These are phyloP conservation scores for Podaxis mareebaensis DNA, from an alignment of 768 basidiomycete species.

Conservation along the genomic window DNA sequence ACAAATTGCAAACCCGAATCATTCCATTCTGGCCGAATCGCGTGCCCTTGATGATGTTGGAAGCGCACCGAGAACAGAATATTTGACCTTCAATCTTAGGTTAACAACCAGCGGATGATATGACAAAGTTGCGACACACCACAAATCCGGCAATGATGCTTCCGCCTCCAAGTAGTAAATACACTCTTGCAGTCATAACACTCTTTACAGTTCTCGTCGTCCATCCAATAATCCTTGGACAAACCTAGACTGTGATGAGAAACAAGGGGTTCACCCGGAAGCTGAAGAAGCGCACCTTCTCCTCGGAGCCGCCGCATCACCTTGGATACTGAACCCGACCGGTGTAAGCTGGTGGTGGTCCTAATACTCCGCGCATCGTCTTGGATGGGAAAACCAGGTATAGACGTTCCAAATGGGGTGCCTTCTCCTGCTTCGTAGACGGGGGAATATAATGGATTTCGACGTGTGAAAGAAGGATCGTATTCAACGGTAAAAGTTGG, in stretches of 20 bases:
- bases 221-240: constrained; percentile 98
- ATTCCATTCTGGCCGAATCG: constrained; percentile 95
- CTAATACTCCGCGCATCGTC: constrained; percentile 89
- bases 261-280: neutral
- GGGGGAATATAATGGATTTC: constrained; percentile 50
- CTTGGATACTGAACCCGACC: constrained; percentile 85
- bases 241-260: constrained; percentile 50
- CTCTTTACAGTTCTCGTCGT: constrained; percentile 92
- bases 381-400: constrained; percentile 90
- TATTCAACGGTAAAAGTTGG: constrained; percentile 68
- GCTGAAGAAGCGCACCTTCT: constrained; percentile 56
- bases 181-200: constrained; percentile 95
- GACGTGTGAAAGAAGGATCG: constrained; percentile 58
- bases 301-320: constrained; percentile 89
- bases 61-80: constrained; percentile 96
- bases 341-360: constrained; percentile 68
- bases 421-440: constrained; percentile 57
- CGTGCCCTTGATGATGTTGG: constrained; percentile 92
- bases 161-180: constrained; percentile 92
- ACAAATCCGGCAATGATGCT: constrained; percentile 98
- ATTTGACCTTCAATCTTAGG: constrained; percentile 70
- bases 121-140: constrained; percentile 45
- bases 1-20: constrained; percentile 94
- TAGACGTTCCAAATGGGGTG: constrained; percentile 65
- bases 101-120: neutral